phyloP scores from a whole-genome alignment of 768 basidiomycete genomes.

The Mycena pura region DNA sequence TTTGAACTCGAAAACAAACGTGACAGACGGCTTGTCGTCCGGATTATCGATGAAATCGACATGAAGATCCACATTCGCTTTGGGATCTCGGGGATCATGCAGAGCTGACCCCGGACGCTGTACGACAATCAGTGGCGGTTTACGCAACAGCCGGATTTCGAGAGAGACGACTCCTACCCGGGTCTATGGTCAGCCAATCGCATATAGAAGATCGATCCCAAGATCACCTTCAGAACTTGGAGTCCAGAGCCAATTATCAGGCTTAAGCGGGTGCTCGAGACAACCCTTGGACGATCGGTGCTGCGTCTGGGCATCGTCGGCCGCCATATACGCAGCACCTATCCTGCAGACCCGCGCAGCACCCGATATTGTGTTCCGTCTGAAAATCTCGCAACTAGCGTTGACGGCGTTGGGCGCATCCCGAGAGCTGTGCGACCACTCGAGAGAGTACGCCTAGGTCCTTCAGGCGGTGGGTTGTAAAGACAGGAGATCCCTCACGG shows the following conservation, averaged over 20 bases:
- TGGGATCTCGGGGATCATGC: too few species aligned
- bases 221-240: neutral
- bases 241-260: neutral
- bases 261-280: neutral
- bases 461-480: too few species aligned
- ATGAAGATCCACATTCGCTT: too few species aligned
- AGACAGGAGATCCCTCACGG: too few species aligned
- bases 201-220: neutral
- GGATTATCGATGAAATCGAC: too few species aligned
- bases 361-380: neutral
- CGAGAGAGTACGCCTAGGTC: too few species aligned
- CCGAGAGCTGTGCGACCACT: neutral
- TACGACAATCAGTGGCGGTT: too few species aligned
- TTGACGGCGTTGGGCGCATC: neutral
- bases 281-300: neutral
- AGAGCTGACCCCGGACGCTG: too few species aligned
- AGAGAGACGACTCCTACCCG: slow-evolving; percentile 1
- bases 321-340: neutral
- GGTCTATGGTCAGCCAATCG: too few species aligned
- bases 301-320: neutral
- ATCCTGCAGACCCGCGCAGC: neutral
- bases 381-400: slow-evolving; percentile 3
- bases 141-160: neutral
- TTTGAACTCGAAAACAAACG: too few species aligned
- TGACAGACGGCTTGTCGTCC: too few species aligned